These are phyloP conservation scores for Chaetomium globosum DNA, from an alignment of 2,329 filamentous ascomycete genomes.

Conservation along the genomic window DNA sequence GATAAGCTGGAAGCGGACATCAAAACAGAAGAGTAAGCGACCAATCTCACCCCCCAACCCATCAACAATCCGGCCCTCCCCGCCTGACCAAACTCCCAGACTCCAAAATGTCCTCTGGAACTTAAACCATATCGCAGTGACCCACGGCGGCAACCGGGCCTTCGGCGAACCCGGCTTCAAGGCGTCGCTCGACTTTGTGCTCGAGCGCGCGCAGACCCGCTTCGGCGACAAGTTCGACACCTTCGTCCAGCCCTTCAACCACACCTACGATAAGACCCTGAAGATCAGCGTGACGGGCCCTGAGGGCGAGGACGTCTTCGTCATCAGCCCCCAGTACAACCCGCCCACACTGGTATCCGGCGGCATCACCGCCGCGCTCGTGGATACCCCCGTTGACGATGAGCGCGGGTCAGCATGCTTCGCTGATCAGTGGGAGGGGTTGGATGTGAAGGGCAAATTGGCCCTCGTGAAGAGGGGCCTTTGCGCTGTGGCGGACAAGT, in stretches of 20 bases:
- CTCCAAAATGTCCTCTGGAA: slow-evolving; percentile 57
- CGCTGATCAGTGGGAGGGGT: slow-evolving; percentile 49
- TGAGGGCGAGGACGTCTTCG: slow-evolving; percentile 49
- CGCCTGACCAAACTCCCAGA: slow-evolving; percentile 39
- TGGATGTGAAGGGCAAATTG: slow-evolving; percentile 50
- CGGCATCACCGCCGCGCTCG: slow-evolving; percentile 41
- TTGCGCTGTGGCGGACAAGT: slow-evolving; percentile 50
- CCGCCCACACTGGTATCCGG: slow-evolving; percentile 47
- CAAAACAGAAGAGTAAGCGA: slow-evolving; percentile 44
- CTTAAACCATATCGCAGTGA: slow-evolving; percentile 56
- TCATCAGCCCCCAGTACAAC: slow-evolving; percentile 52
- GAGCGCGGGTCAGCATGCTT: slow-evolving; percentile 47
- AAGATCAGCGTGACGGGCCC: slow-evolving; percentile 51
- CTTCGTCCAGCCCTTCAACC: slow-evolving; percentile 51
- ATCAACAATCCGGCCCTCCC: background rate
- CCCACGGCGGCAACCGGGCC: slow-evolving; percentile 62
- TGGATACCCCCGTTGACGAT: slow-evolving; percentile 44
- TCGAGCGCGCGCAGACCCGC: slow-evolving; percentile 48
- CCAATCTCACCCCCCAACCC: background rate
- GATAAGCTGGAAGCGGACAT: slow-evolving; percentile 48
- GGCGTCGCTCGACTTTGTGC: slow-evolving; percentile 60
- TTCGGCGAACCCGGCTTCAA: slow-evolving; percentile 62
- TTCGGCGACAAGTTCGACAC: slow-evolving; percentile 50
- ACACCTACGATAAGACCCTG: slow-evolving; percentile 49
- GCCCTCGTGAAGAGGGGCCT: slow-evolving; percentile 50